Percentiles rank a stretch among this genome's conserved stretches.
phyloP scores from a whole-genome alignment of 768 basidiomycete genomes.

The Steccherinum ochraceum region DNA sequence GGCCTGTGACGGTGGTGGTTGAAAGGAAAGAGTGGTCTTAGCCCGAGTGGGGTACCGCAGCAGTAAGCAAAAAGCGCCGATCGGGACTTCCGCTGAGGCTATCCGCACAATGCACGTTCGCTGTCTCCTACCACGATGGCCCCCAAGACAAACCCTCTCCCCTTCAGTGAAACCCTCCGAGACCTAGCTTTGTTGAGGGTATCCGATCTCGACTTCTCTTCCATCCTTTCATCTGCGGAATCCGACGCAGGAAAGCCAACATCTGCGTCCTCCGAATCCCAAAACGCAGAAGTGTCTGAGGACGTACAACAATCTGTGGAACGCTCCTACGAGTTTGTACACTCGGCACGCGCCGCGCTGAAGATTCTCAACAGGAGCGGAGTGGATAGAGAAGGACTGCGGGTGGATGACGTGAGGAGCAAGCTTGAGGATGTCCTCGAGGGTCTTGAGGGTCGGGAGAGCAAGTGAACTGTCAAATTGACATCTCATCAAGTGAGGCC shows the following conservation, averaged over 20 bases:
- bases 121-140: no score
- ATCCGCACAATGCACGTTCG: no score
- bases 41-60: no score
- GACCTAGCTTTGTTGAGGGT: slow-evolving; percentile 70
- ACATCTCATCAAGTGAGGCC: no score
- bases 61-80: no score
- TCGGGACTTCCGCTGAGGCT: no score
- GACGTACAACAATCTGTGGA: slow-evolving; percentile 34
- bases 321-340: slow-evolving; percentile 54
- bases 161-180: slow-evolving; percentile 50
- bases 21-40: no score
- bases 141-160: slow-evolving; percentile 3
- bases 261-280: slow-evolving; percentile 4
- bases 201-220: slow-evolving; percentile 39
- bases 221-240: slow-evolving; percentile 17
- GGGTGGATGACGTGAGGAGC: slow-evolving; percentile 49
- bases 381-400: slow-evolving; percentile 43
- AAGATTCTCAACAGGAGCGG: slow-evolving; percentile 45
- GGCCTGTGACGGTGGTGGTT: no score
- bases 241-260: slow-evolving; percentile 1
- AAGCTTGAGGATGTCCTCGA: slow-evolving; percentile 46
- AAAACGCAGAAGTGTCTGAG: slow-evolving; percentile 2
- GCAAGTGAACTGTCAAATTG: no score
- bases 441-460: slow-evolving; percentile 23
- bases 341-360: slow-evolving; percentile 51